These are phyloP conservation scores for Trichoderma asperellum DNA, from an alignment of 2,329 filamentous ascomycete species.

Conservation along the genomic window DNA sequence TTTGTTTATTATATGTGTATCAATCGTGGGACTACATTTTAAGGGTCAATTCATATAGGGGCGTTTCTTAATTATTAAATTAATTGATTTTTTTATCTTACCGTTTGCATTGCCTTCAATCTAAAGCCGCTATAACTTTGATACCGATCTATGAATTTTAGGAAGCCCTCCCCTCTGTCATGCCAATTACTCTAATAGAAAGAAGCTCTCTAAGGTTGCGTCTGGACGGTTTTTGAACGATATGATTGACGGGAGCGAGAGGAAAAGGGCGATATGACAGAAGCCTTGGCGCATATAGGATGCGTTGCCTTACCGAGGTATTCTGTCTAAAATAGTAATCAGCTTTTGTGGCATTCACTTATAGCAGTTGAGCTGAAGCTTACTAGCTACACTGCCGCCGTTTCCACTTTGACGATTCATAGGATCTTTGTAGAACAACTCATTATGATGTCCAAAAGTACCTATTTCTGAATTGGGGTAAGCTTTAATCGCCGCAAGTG, in stretches of 20 bases:
- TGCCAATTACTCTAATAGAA: background rate
- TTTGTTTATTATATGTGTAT: constrained; percentile 18
- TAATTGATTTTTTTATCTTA: background rate
- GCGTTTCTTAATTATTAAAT: constrained; percentile 11
- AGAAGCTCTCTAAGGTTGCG: background rate
- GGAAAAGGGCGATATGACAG: background rate
- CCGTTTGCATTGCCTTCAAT: background rate
- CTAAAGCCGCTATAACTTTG: background rate
- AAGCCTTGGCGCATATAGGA: background rate
- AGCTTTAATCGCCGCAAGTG: background rate
- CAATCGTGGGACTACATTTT: constrained; percentile 12
- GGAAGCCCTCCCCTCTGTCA: background rate
- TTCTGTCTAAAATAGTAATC: background rate
- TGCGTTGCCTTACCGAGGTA: background rate
- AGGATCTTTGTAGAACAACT: background rate
- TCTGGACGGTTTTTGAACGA: too few relatives aligned
- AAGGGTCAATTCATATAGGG: constrained; percentile 8
- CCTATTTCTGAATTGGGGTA: background rate
- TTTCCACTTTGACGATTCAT: background rate
- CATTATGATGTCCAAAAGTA: background rate
- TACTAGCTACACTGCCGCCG: too few relatives aligned
- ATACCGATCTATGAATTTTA: background rate
- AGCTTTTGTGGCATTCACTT: too few relatives aligned
- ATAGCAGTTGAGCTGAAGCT: too few relatives aligned
- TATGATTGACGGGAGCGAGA: background rate